Base-by-base conservation (phyloP, 2,329 filamentous ascomycete genomes). In the Aquanectria penicillioides region DNA sequence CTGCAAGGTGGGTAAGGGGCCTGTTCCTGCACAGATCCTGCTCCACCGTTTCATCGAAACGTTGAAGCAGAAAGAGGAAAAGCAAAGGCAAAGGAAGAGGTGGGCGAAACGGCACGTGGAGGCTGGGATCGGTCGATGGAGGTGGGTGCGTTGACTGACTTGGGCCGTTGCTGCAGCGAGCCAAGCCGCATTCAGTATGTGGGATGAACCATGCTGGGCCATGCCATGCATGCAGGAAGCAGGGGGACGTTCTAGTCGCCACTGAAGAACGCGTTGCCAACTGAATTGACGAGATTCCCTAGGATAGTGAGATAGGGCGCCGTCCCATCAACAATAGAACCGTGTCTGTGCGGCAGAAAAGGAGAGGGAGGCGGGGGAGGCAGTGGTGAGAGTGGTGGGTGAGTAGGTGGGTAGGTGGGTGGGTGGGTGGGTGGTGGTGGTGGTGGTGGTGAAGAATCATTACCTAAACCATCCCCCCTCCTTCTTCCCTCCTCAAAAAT, bases 161-260 rank as follows among this genome's bases (percentile, higher is more conserved):
- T 55, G 58, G 55, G 43, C 50, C 31, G 34, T 51, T 53, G 46
- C 33, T 61, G 57, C 64, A 65, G 64, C 54, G 43, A 63, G 58
- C 68, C 66, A 69, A 59, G 36, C 66, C 64, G 38, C 23, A 69
- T 64, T 20, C 40, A 70, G 68, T 40, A 70, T 66, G 61, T 62
- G 57, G 41, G 51, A 63, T 60, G 63, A 69, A 65, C 64, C 67
- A 66, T 69, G 61, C 48, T 17, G 46, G n/a, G n/a, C n/a, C n/a
- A n/a, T 51, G 54, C 52, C 36, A 53, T 55, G 56, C 43, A 41
- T 49, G 26, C 38, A 44, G 44, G 61, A 63, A 49, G 52, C 55
- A 49, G 41, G 57, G 52, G 53, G 28, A 37, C 57, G 51, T 44
- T 47, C 62, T 38, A 49, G 23, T 34, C 11, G 31, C n/a, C n/a